phyloP scores from a whole-genome alignment of 305 asterid species.

The Andrographis paniculata region DNA sequence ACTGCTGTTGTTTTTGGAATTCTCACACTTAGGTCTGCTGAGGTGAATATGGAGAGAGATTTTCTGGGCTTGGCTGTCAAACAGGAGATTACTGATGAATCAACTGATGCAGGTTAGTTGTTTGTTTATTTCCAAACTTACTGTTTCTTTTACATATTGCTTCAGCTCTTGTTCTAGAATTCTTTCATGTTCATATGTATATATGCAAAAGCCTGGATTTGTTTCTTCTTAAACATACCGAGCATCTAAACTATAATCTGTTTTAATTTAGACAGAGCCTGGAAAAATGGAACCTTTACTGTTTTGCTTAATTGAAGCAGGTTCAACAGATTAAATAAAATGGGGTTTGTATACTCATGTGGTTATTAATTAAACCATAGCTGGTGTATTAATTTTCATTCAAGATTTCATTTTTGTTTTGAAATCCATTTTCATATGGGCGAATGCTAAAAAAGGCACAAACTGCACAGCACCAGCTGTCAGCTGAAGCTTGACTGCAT shows the following conservation, averaged over 20 bases:
- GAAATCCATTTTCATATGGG: too few relatives aligned
- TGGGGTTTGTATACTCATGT: background rate
- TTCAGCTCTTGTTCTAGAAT: background rate
- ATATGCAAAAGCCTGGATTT: too few relatives aligned
- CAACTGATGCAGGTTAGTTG: background rate
- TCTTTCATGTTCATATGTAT: background rate
- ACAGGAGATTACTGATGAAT: background rate
- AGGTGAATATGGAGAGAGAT: background rate
- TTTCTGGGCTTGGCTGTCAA: background rate
- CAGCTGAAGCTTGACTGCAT: constrained; percentile 6
- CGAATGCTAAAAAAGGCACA: too few relatives aligned
- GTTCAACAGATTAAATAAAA: too few relatives aligned
- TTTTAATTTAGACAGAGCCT: too few relatives aligned
- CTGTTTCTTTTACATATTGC: too few relatives aligned
- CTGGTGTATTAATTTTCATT: too few relatives aligned
- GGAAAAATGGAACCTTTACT: background rate
- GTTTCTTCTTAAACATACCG: too few relatives aligned
- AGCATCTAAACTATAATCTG: too few relatives aligned
- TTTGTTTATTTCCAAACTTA: too few relatives aligned
- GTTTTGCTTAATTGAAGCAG: background rate
- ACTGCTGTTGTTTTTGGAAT: too few relatives aligned
- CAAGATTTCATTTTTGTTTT: background rate
- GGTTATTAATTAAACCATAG: background rate
- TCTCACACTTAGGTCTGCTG: too few relatives aligned
- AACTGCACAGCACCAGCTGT: constrained; percentile 16